Base-by-base conservation (phyloP, 2,329 filamentous ascomycete species). In the Blumeriella jaapii region DNA sequence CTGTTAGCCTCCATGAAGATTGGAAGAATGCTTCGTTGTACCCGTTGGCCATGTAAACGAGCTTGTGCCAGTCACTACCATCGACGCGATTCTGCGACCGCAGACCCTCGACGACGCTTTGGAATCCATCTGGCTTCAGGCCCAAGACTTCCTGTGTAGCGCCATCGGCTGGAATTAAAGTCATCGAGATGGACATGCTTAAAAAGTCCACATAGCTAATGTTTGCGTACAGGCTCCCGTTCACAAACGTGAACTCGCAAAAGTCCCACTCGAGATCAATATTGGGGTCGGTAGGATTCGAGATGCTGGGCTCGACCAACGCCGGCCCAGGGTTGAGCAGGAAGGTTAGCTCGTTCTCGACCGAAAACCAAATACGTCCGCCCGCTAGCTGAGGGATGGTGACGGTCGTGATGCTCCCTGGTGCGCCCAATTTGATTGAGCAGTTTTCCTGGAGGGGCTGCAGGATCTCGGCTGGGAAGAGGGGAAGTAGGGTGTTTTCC, bases 121-220 rank as follows among this genome's bases (percentile, higher is more conserved):
- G 62, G 8, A 82, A 59, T 3, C 76, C 77, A 45, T 73, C 38
- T 13, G 43, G 20, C 15, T 43, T 4, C 63, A 82, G 69, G 6
- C 80, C 79, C 1, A 62, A 57, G 11, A 80, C 60, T 25, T 62
- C 58, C 45, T 72, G 64, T 2, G 61, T 59, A 0, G 42, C 51
- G 11, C 64, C 64, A 10, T 57, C 54, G 1, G 46, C 52, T 4
- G 59, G 62, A 26, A 60, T 58, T 7, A 76, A 58, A 4, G 63
- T 61, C 43, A 76, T 55, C 1, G 70, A 67, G 33, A 80, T 66
- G n/a, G 78, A 76, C 47, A 80, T 54, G 48, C 63, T 63, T 42
- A 85, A 69, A 58, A 87, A 87, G 61, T 87, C 82, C 35, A 87
- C 82, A 54, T 80, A 78, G 43, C 68, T 74, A 47, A 87, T 76